Percentiles rank a stretch among this genome's conserved stretches.
Evolutionary conservation across 1,284 basidiomycete genomes (phyloP).

Genomic region (Ustilago sp.): DNA sequence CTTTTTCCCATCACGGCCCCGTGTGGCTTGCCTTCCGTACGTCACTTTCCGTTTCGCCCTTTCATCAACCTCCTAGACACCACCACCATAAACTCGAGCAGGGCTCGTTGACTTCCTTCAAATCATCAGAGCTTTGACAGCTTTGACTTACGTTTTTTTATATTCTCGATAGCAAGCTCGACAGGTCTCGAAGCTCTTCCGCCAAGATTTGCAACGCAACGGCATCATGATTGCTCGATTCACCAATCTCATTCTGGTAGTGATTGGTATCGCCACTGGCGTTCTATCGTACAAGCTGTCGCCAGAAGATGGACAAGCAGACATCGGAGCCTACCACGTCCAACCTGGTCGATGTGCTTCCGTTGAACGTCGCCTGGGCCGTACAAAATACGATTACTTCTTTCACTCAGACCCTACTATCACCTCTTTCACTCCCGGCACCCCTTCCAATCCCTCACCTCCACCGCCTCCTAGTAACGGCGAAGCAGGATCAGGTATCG

Average conservation of each 20-base stretch:
- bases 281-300: conserved; percentile 20
- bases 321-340: conserved; percentile 36
- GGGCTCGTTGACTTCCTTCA: neutral
- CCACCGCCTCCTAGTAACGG: neutral
- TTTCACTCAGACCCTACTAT: conserved; percentile 12
- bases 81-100: neutral
- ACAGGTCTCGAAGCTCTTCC: conserved; percentile 1
- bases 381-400: conserved; percentile 14
- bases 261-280: neutral
- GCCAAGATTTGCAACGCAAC: neutral
- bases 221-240: neutral
- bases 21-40: neutral
- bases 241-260: neutral
- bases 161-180: neutral
- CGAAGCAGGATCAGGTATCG: conserved; percentile 6
- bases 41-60: neutral
- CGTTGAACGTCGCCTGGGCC: conserved; percentile 22
- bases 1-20: no score
- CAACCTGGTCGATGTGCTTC: conserved; percentile 34
- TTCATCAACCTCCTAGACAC: neutral
- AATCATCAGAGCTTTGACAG: neutral
- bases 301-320: conserved; percentile 22
- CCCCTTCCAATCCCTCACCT: neutral
- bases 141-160: neutral
- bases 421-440: conserved; percentile 15